Percentiles rank a stretch among this genome's conserved stretches.
Evolutionary conservation across 83 land plant genomes (phyloP).

Genomic region (Picea abies): DNA sequence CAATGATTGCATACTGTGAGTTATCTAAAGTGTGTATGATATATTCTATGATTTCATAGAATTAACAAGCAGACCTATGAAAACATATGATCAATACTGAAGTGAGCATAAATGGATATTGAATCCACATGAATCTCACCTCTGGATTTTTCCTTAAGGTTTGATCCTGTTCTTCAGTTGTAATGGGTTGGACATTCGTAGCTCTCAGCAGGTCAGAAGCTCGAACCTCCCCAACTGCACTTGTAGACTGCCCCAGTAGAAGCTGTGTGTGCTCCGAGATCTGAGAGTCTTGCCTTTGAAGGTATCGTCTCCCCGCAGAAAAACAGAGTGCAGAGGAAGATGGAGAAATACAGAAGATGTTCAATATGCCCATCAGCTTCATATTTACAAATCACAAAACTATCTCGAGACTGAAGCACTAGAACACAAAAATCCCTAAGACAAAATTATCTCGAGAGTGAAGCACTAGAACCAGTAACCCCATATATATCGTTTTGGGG

Average conservation of each 20-base stretch:
- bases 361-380: background rate
- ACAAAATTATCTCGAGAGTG: background rate
- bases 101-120: too few relatives aligned
- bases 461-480: too few relatives aligned
- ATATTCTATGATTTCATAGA: too few relatives aligned
- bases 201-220: background rate
- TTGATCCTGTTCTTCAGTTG: background rate
- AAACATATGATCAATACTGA: too few relatives aligned
- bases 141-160: background rate
- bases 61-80: too few relatives aligned
- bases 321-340: background rate
- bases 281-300: background rate
- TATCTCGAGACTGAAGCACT: too few relatives aligned
- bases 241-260: background rate
- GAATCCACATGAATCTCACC: background rate
- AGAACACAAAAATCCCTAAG: background rate
- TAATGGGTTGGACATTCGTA: background rate
- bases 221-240: background rate
- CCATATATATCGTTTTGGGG: too few relatives aligned
- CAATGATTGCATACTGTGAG: too few relatives aligned
- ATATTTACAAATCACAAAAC: background rate
- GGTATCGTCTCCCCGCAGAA: too few relatives aligned
- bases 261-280: slow-evolving; percentile 6
- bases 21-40: too few relatives aligned
- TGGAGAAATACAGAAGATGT: background rate